Evolutionary conservation across 78 protist species (phyloP), one percentile per base, ranked within the genome.

Genomic region (Trichosphaerium sp.): DNA sequence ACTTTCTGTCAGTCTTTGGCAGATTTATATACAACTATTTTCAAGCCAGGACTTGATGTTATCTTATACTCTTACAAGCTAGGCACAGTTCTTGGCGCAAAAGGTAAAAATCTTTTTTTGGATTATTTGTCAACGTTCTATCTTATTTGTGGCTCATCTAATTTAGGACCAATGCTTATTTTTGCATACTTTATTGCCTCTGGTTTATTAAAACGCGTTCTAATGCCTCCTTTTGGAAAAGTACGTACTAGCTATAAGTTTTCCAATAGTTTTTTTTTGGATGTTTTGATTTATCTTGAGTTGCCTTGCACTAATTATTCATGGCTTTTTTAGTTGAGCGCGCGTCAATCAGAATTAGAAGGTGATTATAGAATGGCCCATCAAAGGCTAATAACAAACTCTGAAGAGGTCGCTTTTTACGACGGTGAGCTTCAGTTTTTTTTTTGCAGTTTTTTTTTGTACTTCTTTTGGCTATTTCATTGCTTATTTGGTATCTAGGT

Each of bases 141-240:
- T n/a, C n/a, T n/a, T n/a, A n/a, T n/a, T n/a, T n/a, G n/a, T n/a
- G n/a, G n/a, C n/a, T n/a, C n/a, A n/a, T 10, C 10, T 6, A 54
- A 6, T 12, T 35, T 54, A 32, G 32, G 21, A 21, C 83, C 83
- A 60, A 28, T 77, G 68, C 31, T 77, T 26, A 77, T 77, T 75
- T 77, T 66, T 59, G 59, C 74, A 32, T 77, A 77, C n/a, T 77
- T 77, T 41, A 48, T 77, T 48, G 49, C 69, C 41, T 68, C 75
- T 28, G 83, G 83, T 23, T 28, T 60, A 2, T 40, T 77, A 1
- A 77, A 77, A 56, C 68, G 62, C 34, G n/a, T 77, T 2, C 67
- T 77, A 56, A 77, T 77, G 83, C 83, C 83, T 38, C 83, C 83
- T 38, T 66, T 77, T 59, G 83, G 83, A 47, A 21, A 63, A 29